Conservation (phyloP, 2,329 filamentous ascomycete genomes). For the Cercospora sojina region DNA sequence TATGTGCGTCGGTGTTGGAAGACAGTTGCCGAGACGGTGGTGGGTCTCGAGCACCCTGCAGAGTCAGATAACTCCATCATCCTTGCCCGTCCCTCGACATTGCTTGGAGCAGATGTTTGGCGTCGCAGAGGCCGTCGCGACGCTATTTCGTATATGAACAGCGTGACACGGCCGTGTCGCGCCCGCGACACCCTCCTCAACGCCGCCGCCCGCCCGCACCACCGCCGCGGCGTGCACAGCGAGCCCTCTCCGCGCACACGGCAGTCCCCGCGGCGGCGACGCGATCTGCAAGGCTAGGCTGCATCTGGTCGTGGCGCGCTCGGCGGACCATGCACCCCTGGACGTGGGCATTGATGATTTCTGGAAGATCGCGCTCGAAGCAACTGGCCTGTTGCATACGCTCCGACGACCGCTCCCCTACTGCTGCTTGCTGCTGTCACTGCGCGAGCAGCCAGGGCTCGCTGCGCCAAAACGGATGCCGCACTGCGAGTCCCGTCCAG, state of each 20-base stretch:
- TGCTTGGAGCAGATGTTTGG: neutral
- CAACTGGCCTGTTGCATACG: neutral
- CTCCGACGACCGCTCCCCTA: slow-evolving; percentile 1
- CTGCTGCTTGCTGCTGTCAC: slow-evolving; percentile 2
- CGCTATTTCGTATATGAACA: neutral
- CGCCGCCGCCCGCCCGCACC: neutral
- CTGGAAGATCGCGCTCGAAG: neutral
- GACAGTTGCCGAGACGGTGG: neutral
- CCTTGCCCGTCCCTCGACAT: neutral
- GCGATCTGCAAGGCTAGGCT: neutral
- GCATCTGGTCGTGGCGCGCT: neutral
- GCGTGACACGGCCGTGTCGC: neutral
- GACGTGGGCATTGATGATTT: slow-evolving; percentile 2
- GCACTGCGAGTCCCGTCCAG: neutral
- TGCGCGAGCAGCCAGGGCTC: neutral
- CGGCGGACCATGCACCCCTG: neutral
- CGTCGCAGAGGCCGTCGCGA: neutral
- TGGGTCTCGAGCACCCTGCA: neutral
- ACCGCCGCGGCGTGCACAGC: neutral
- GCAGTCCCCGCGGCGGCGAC: neutral
- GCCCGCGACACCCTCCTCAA: neutral
- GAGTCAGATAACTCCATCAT: neutral
- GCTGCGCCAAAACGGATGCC: neutral
- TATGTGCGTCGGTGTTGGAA: neutral
- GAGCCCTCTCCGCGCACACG: neutral